Conservation (phyloP, 805 yeast genomes). For the Yarrowia keelungensis region DNA sequence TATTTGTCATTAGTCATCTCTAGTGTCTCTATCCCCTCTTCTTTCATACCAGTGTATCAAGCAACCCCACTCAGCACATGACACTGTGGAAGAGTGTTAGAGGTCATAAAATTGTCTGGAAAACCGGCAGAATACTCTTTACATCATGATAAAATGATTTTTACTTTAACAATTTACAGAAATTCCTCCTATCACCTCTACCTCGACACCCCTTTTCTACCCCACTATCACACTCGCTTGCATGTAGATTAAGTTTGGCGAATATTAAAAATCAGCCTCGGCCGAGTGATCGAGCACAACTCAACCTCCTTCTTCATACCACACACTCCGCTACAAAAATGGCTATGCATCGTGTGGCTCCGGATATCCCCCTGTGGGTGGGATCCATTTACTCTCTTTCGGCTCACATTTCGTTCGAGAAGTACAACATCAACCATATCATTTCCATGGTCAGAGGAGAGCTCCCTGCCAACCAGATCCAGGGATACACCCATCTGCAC, state of each 20-base stretch:
- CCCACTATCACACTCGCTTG: slow-evolving; percentile 13
- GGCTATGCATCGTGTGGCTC: slow-evolving; percentile 68
- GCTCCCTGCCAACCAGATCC: slow-evolving; percentile 60
- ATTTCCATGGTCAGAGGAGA: slow-evolving; percentile 72
- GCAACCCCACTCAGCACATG: too few species aligned
- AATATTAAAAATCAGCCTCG: slow-evolving; percentile 13
- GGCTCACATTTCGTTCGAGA: slow-evolving; percentile 58
- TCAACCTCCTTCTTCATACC: slow-evolving; percentile 5
- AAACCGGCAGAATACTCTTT: too few species aligned
- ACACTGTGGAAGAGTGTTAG: too few species aligned
- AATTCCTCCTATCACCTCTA: too few species aligned
- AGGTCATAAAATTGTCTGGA: too few species aligned
- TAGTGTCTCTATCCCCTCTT: too few species aligned
- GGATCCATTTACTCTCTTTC: slow-evolving; percentile 75
- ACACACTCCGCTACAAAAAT: slow-evolving; percentile 41
- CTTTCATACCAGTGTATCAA: too few species aligned
- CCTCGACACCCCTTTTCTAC: background rate
- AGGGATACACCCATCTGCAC: slow-evolving; percentile 55
- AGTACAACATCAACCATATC: slow-evolving; percentile 70
- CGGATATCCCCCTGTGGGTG: slow-evolving; percentile 65
- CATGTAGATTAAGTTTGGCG: background rate
- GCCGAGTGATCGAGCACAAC: slow-evolving; percentile 10
- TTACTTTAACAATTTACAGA: too few species aligned
- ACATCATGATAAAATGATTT: too few species aligned
- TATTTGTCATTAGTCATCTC: too few species aligned